Percentiles rank a stretch among this genome's conserved stretches.
phyloP scores from a whole-genome alignment of 768 basidiomycete species.

The Coprinopsis strossmayeri region DNA sequence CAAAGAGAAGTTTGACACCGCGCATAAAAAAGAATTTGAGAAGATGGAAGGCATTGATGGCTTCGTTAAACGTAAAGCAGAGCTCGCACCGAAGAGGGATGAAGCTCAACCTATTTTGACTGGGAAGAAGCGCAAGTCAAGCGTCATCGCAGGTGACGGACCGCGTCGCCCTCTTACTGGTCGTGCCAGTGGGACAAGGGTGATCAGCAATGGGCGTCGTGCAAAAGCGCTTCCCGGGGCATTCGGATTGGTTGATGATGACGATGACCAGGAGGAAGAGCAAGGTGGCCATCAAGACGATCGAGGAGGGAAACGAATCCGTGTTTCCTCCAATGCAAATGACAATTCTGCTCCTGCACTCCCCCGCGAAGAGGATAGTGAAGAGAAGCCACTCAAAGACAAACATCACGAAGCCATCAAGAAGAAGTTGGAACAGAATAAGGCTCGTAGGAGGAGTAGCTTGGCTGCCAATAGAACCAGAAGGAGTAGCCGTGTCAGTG shows the following conservation, averaged over 20 bases:
- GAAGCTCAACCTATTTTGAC: slow-evolving; percentile 17
- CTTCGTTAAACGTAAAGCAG: slow-evolving; percentile 26
- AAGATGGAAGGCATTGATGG: slow-evolving; percentile 75
- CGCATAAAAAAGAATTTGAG: slow-evolving; percentile 58
- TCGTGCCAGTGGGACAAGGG: slow-evolving; percentile 32
- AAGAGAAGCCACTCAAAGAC: slow-evolving; percentile 41
- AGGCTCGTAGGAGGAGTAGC: slow-evolving; percentile 66
- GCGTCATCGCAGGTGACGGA: slow-evolving; percentile 31
- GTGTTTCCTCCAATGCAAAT: slow-evolving; percentile 27
- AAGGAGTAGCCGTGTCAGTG: slow-evolving; percentile 33
- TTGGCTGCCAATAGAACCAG: slow-evolving; percentile 32
- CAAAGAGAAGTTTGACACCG: slow-evolving; percentile 45
- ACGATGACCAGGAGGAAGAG: slow-evolving; percentile 33
- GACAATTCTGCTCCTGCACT: slow-evolving; percentile 8
- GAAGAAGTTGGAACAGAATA: slow-evolving; percentile 59
- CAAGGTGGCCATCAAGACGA: slow-evolving; percentile 19
- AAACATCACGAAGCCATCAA: slow-evolving; percentile 52
- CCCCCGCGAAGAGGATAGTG: slow-evolving; percentile 29
- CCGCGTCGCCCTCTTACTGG: slow-evolving; percentile 20
- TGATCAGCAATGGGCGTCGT: slow-evolving; percentile 41
- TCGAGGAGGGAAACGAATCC: slow-evolving; percentile 26
- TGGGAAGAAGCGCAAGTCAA: slow-evolving; percentile 48
- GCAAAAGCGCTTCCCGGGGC: slow-evolving; percentile 47
- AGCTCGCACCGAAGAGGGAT: slow-evolving; percentile 3
- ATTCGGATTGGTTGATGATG: slow-evolving; percentile 50